These are phyloP conservation scores for Panellus pusillus DNA, from an alignment of 768 basidiomycete genomes.

Conservation along the genomic window DNA sequence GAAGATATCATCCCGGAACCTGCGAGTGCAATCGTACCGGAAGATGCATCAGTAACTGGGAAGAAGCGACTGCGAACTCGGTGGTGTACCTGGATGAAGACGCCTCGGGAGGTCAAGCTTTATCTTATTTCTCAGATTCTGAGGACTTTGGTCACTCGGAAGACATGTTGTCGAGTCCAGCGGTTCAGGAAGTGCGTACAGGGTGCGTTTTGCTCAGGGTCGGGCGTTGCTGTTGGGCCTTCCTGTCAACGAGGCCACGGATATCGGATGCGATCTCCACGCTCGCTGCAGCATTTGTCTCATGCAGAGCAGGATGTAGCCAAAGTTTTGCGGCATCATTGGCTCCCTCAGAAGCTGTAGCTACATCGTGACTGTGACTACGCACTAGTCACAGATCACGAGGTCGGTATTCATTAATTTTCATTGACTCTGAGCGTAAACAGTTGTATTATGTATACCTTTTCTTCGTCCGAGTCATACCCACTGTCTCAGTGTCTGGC, in stretches of 20 bases:
- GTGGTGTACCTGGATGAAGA: background rate
- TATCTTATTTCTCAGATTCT: background rate
- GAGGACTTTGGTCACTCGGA: background rate
- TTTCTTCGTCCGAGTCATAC: no score
- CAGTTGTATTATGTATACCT: no score
- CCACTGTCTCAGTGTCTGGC: no score
- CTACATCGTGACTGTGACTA: background rate
- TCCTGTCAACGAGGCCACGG: conserved; percentile 2
- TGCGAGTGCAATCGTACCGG: background rate
- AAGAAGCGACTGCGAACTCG: background rate
- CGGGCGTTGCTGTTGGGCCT: conserved; percentile 50
- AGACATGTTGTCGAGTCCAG: conserved; percentile 10
- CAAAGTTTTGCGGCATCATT: conserved; percentile 55
- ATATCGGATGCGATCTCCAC: background rate
- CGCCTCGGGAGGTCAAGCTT: background rate
- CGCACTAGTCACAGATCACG: background rate
- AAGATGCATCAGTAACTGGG: background rate
- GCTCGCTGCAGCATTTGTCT: conserved; percentile 29
- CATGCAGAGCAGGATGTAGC: conserved; percentile 66
- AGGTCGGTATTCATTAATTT: background rate
- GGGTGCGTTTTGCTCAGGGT: conserved; percentile 48
- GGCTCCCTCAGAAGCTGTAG: conserved; percentile 61
- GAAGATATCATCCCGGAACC: background rate
- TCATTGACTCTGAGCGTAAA: no score
- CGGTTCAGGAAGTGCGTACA: conserved; percentile 5